Base-by-base conservation (phyloP, 2,329 filamentous ascomycete species). In the Paraphoma chrysanthemicola region DNA sequence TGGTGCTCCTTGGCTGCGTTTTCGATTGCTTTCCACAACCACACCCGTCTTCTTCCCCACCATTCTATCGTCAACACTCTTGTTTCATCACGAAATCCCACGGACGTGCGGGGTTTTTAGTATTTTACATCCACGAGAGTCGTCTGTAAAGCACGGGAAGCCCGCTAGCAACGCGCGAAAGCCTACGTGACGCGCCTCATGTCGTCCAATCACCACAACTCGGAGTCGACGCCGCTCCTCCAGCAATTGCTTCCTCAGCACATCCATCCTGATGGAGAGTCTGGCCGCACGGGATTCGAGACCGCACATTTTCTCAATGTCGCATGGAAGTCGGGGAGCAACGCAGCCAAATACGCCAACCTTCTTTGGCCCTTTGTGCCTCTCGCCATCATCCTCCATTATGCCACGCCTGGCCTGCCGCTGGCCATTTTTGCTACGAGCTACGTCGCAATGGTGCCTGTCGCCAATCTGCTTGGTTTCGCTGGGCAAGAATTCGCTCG, bases 301-400 rank as follows among this genome's bases (percentile, higher is more conserved):
- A 86, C 86, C 0, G 50, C 81, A 12, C 81, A 86, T 46, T 90
- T 92, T 71, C 67, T 90, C 42, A 79, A 78, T 55, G 88, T 92
- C 51, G 83, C 84, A 66, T 88, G 86, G 79, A 80, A 78, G 17
- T 91, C 88, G 44, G 86, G 86, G 11, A 89, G 86, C 69, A 83
- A 80, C 45, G 80, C 86, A 14, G 91, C 89, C 4, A 85, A 84
- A 71, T 77, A 82, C 46, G 88, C 90, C 67, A 92, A 92, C 70
- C 68, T 92, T 33, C 83, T 93, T 23, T 92, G 90, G 90, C 90
- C 90, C 1, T 82, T 91, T 56, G 90, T 92, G 2, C 88, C 89
- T 3, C 86, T 85, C 29, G 90, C 89, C 18, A 86, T 93, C 60
- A 85, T 82, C 14, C 79, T 91, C 62, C 62, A 85, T 57, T 86